Evolutionary conservation across 2,329 filamentous ascomycete genomes (phyloP), one percentile per base, ranked within the genome.

Genomic region (Niveomyces coronatus): DNA sequence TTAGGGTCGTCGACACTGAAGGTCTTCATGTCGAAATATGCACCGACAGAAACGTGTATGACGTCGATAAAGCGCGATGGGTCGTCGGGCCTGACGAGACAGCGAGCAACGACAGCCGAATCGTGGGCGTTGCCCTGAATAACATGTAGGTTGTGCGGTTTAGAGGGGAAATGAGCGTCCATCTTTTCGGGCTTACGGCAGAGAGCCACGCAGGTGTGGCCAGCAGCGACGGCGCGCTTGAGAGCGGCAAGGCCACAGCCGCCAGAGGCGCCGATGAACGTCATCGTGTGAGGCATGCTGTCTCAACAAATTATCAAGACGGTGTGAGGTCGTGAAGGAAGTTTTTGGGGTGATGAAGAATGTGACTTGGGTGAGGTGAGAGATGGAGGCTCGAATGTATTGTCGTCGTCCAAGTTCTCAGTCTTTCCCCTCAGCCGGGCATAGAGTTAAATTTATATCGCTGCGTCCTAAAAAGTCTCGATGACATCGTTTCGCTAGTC

Each of bases 111-210:
- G n/a, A 53, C 48, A 3, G 44, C 42, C 30, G 49, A 37, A 45
- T 58, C 49, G 42, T 58, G 54, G 19, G 59, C 58, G 47, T 67
- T 55, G 42, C 66, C 66, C 43, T 54, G 16, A 43, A 54, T 48
- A 30, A 67, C 48, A 23, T 53, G 47, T 29, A 68, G 57, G 45
- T 61, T 58, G 31, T 49, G 96, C n/a, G 49, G 47, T 39, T 44
- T 40, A 22, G 45, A 37, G 1, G 53, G 47, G 40, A 58, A 53
- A 34, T 62, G 43, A 7, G 52, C 45, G 30, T 49, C 44, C 39
- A 68, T 54, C 44, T 68, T 68, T 30, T 52, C 46, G 13, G 63
- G 59, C 11, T 49, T 61, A 44, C 64, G 62, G 46, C 53, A 61
- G 27, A 67, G 55, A 43, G 55, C 62, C 40, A 58, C 51, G 53